Base-by-base conservation (phyloP, 129 eudicot species). In the Ambrosia artemisiifolia region DNA sequence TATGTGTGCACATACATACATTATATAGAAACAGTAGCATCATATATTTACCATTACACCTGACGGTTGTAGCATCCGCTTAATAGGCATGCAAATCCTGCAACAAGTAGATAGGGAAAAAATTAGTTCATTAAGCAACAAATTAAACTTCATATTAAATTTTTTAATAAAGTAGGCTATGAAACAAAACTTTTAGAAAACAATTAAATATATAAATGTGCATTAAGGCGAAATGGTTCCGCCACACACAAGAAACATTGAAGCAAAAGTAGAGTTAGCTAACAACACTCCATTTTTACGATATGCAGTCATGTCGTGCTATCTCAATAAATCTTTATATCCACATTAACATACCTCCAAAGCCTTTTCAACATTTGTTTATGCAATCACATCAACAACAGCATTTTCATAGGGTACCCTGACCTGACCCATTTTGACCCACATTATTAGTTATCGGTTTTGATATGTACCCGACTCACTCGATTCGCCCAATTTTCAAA, bases 351-450 rank as follows among this genome's bases (percentile, higher is more conserved):
- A 60, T 70, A 92, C 98, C 91, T 89, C 98, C 54, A 92, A 82
- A 67, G 98, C 98, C 83, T 89, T 92, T 81, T 92, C 98, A 70
- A 96, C 98, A 84, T 92, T 92, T 65, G 96, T 92, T 85, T 92
- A 96, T 67, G 96, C 89, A 75, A 92, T 89, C 60, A 92, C 98
- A 70, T 96, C 98, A 19, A 92, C 98, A 48, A 96, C 95, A 65
- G 96, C 98, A 84, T 89, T 92, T 79, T 95, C 98, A n/a, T 28
- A 92, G 84, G 34, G 89, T 92, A 24, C 90, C 98, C 96, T 89
- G 87, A 24, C 28, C 28, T 24, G 28, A 24, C 1, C 28, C 28
- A 24, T 24, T 24, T 24, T 24, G 28, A 24, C 28, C 28, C 28
- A 24, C 28, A 24, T 24, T 24, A 24, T 24, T 24, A 24, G 28